Conservation (phyloP, 768 basidiomycete genomes). For the Mycena vitilis region DNA sequence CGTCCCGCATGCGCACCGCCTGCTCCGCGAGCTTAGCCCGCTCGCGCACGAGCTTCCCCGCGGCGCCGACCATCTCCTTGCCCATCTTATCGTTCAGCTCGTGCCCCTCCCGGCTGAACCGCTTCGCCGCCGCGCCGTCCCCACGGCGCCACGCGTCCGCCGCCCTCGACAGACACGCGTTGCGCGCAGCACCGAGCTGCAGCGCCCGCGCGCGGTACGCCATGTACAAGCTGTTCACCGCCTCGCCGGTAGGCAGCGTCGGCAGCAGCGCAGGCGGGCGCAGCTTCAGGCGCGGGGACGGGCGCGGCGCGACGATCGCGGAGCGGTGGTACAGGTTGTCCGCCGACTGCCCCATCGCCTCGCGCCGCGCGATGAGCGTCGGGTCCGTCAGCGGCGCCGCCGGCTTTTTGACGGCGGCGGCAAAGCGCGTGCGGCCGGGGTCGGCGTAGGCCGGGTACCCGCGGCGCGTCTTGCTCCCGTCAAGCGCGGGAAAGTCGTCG, state of each 20-base stretch:
- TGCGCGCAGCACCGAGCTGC: constrained; percentile 92
- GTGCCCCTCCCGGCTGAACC: constrained; percentile 94
- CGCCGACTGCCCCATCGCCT: constrained; percentile 67
- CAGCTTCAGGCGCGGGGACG: constrained; percentile 88
- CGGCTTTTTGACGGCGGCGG: constrained; percentile 88
- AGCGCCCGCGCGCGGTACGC: constrained; percentile 88
- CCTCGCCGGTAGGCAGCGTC: constrained; percentile 87
- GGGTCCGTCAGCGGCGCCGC: constrained; percentile 44
- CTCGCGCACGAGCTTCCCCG: constrained; percentile 86
- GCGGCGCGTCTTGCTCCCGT: constrained; percentile 54
- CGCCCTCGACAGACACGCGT: constrained; percentile 93
- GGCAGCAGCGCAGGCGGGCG: constrained; percentile 87
- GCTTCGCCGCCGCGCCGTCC: constrained; percentile 95
- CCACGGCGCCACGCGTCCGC: constrained; percentile 97
- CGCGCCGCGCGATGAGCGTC: constrained; percentile 62
- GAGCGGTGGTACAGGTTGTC: constrained; percentile 74
- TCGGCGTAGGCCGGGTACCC: constrained; percentile 64
- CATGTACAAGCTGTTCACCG: constrained; percentile 87
- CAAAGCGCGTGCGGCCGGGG: constrained; percentile 89
- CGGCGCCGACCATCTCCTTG: constrained; percentile 86
- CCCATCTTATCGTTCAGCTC: constrained; percentile 94
- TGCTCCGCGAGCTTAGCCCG: constrained; percentile 80
- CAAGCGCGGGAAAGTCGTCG: constrained; percentile 82
- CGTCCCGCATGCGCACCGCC: constrained; percentile 77
- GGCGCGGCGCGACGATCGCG: constrained; percentile 80